These are phyloP conservation scores for Xylaria sp. DNA, from an alignment of 2,329 filamentous ascomycete species.

Conservation along the genomic window DNA sequence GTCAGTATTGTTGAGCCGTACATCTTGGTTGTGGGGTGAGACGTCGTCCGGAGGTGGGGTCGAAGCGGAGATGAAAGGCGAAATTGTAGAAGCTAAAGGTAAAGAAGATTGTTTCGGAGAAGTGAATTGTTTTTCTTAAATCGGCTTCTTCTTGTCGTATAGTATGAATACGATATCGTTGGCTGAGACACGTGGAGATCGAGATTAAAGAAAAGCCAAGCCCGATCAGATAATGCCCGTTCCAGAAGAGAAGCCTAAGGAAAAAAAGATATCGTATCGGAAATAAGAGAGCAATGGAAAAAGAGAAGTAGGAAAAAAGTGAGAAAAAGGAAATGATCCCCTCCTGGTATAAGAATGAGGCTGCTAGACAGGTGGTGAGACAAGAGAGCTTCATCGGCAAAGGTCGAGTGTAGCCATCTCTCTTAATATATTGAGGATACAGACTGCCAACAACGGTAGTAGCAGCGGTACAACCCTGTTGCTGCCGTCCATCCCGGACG, in stretches of 20 bases:
- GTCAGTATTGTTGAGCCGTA: conserved; percentile 59
- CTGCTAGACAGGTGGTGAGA: conserved; percentile 27
- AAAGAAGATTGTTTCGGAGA: conserved; percentile 23
- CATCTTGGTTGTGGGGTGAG: conserved; percentile 54
- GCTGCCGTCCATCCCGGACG: conserved; percentile 31
- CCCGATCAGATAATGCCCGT: conserved; percentile 41
- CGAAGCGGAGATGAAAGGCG: conserved; percentile 9
- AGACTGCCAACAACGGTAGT: background rate
- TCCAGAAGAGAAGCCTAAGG: conserved; percentile 28
- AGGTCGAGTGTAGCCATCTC: conserved; percentile 34
- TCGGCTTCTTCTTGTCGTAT: conserved; percentile 27
- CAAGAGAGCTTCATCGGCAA: conserved; percentile 25
- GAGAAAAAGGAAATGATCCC: conserved; percentile 38
- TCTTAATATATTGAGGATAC: conserved; percentile 37
- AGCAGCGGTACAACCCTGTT: conserved; percentile 6
- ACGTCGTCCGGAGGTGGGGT: background rate
- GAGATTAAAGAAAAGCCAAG: conserved; percentile 34
- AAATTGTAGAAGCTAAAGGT: conserved; percentile 12
- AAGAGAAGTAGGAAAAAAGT: conserved; percentile 31
- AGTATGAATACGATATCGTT: background rate
- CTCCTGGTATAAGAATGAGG: conserved; percentile 35
- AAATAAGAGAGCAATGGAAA: conserved; percentile 24
- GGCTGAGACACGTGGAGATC: conserved; percentile 15
- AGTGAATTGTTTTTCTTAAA: conserved; percentile 20
- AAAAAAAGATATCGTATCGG: conserved; percentile 16